phyloP scores from a whole-genome alignment of 2,329 filamentous ascomycete genomes.

The Zymoseptoria passerinii region DNA sequence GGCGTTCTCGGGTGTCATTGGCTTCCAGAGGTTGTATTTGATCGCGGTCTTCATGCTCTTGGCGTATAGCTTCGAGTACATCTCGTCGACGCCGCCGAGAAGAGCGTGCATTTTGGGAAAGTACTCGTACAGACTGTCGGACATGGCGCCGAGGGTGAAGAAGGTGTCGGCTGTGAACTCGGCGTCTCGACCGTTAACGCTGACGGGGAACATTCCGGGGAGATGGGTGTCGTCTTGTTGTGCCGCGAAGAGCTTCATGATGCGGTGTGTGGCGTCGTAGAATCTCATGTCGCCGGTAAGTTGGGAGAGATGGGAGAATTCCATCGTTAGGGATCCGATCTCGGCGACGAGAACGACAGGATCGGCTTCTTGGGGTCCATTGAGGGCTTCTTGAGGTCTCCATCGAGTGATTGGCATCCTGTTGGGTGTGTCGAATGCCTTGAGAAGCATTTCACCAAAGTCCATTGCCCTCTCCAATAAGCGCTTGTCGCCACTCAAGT shows the following conservation, averaged over 20 bases:
- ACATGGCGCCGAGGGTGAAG: conserved; percentile 32
- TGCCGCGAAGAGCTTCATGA: conserved; percentile 35
- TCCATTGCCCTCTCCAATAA: conserved; percentile 31
- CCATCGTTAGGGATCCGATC: conserved; percentile 41
- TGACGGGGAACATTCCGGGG: conserved; percentile 42
- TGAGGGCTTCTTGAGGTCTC: conserved; percentile 33
- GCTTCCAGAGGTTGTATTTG: conserved; percentile 41
- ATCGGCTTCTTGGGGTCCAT: conserved; percentile 34
- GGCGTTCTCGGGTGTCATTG: conserved; percentile 39
- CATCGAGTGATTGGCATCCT: conserved; percentile 41
- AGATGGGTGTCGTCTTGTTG: conserved; percentile 37
- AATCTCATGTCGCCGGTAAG: conserved; percentile 38
- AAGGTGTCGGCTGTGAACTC: conserved; percentile 35
- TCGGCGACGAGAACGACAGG: conserved; percentile 38
- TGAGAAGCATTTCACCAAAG: conserved; percentile 38
- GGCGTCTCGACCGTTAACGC: conserved; percentile 33
- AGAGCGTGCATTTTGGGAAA: conserved; percentile 42
- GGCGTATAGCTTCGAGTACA: conserved; percentile 51
- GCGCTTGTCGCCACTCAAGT: conserved; percentile 29
- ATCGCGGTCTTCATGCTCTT: conserved; percentile 36
- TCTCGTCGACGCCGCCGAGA: conserved; percentile 37
- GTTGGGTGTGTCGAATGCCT: conserved; percentile 41
- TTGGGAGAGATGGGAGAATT: conserved; percentile 41
- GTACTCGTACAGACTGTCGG: conserved; percentile 34
- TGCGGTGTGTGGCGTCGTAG: conserved; percentile 39